Evolutionary conservation across 208 protist species (phyloP).

Genomic region (Wallacemonas sp.): DNA sequence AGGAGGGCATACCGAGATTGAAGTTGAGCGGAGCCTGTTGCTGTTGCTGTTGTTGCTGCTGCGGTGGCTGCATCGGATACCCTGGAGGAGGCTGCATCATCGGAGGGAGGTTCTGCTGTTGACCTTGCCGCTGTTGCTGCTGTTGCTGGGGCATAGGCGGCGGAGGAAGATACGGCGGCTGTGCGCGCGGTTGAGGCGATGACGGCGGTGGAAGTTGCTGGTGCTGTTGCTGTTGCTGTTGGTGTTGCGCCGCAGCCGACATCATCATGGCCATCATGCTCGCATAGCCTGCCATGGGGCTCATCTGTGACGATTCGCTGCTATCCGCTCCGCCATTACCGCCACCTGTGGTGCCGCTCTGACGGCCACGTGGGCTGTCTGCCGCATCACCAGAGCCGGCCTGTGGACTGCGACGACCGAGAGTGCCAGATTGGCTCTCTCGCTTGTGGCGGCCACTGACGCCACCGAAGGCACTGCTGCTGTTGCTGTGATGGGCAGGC

Average conservation of each 20-base stretch:
- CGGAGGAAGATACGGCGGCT: no score
- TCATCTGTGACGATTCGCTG: no score
- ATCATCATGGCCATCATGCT: conserved; percentile 17
- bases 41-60: conserved; percentile 13
- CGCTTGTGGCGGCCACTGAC: background rate
- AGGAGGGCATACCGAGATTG: background rate
- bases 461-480: background rate
- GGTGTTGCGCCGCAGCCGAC: conserved; percentile 9
- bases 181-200: no score
- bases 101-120: background rate
- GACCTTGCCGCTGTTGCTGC: background rate
- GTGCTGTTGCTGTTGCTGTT: conserved; percentile 5
- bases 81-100: background rate
- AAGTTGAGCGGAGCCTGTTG: background rate
- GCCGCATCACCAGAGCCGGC: background rate
- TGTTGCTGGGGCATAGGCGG: no score
- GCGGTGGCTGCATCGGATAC: conserved; percentile 7
- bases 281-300: background rate
- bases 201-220: background rate
- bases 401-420: background rate
- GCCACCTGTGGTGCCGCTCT: no score
- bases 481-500: conserved; percentile 18
- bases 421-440: background rate
- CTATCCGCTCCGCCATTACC: no score
- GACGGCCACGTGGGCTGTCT: no score